Percentiles rank a stretch among this genome's conserved stretches.
Evolutionary conservation across 1,284 basidiomycete species (phyloP).

Genomic region (Cutaneotrichosporon mucoides): DNA sequence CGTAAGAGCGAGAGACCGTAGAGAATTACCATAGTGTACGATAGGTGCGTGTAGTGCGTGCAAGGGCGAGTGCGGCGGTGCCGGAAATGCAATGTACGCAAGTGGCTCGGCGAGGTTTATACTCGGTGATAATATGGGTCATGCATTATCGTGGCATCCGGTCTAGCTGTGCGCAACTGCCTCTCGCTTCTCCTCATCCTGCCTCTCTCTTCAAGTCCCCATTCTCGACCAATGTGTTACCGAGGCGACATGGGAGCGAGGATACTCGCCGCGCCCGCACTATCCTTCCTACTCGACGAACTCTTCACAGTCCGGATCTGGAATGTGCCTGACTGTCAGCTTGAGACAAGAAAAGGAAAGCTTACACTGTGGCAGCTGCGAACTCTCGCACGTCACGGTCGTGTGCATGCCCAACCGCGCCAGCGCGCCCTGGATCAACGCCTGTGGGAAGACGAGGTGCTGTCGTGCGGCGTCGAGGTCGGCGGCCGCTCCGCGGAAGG

Average conservation of each 20-base stretch:
- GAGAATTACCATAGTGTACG: constrained; percentile 3
- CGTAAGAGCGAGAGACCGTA: constrained; percentile 6
- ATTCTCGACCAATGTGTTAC: too few species aligned
- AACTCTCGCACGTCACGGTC: constrained; percentile 70
- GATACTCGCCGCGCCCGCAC: not conserved
- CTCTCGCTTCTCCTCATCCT: too few species aligned
- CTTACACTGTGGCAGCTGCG: constrained; percentile 77
- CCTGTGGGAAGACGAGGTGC: constrained; percentile 74
- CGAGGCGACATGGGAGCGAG: not conserved
- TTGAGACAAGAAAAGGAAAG: constrained; percentile 3
- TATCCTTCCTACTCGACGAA: not conserved
- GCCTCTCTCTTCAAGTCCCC: too few species aligned
- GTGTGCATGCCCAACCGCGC: constrained; percentile 69
- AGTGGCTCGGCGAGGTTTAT: not conserved
- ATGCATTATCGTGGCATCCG: not conserved
- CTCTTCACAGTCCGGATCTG: constrained; percentile 27
- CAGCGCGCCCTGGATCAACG: constrained; percentile 77
- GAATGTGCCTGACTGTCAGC: constrained; percentile 37
- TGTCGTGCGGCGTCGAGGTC: constrained; percentile 67
- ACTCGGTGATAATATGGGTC: not conserved
- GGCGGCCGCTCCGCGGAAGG: constrained; percentile 63
- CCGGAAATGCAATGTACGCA: not conserved
- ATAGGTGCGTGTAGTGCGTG: constrained; percentile 4
- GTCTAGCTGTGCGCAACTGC: too few species aligned
- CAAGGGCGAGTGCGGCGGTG: not conserved